Evolutionary conservation across 2,329 filamentous ascomycete genomes (phyloP).

Genomic region (Arthrobotrys musiformis): DNA sequence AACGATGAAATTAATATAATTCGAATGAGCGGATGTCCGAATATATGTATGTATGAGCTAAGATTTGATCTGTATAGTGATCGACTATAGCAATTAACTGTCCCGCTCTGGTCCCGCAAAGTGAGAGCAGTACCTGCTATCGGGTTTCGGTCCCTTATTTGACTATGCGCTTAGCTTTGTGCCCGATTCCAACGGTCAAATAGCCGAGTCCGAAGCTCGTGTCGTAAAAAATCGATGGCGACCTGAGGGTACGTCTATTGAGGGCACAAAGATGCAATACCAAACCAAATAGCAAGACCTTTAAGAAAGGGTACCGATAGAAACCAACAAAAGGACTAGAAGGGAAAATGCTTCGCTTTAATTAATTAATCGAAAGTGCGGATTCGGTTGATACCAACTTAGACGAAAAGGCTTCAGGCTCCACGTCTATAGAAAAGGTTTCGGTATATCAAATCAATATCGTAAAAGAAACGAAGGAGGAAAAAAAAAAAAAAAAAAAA

Average conservation of each 20-base stretch:
- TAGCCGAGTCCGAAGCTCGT: no score
- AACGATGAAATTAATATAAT: neutral
- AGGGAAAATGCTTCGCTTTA: conserved; percentile 27
- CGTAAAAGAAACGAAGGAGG: conserved; percentile 29
- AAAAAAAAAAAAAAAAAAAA: conserved; percentile 40
- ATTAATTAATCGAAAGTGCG: conserved; percentile 30
- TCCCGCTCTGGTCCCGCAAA: neutral
- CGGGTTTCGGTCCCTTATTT: neutral
- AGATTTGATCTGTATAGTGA: neutral
- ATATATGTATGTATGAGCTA: neutral
- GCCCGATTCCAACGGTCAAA: neutral
- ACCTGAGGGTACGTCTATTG: neutral
- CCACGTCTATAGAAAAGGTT: conserved; percentile 41
- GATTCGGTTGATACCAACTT: conserved; percentile 21
- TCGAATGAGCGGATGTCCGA: neutral
- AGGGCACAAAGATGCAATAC: neutral
- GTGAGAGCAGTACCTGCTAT: neutral
- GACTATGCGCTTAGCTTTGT: neutral
- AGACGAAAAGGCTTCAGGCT: conserved; percentile 29
- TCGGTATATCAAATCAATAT: conserved; percentile 54
- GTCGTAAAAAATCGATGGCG: no score
- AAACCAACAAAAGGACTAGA: neutral
- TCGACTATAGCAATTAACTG: conserved; percentile 1
- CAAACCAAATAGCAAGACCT: neutral
- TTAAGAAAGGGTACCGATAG: neutral